Base-by-base conservation (phyloP, 139 green algal genomes). In the Chlamydomonas schloesseri region DNA sequence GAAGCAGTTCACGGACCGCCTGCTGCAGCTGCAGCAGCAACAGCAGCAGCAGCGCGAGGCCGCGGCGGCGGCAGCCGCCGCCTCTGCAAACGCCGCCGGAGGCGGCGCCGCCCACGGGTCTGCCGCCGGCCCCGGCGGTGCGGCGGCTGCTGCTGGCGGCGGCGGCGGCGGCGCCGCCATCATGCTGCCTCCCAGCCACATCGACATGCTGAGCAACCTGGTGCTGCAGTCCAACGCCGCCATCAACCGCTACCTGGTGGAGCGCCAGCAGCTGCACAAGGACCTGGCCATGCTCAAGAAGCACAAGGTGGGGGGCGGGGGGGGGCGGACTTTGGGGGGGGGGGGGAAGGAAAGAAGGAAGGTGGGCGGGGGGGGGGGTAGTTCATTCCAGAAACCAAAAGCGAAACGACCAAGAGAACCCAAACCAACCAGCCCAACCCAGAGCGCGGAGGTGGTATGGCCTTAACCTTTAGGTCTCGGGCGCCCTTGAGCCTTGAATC, bases 241-340 rank as follows among this genome's bases (percentile, higher is more conserved):
- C 50, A 86, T 86, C 64, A 86, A 86, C 50, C 67, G 80, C 31
- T 86, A 86, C 80, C 68, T 86, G 64, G 17, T 86, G 80, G 80
- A 86, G 33, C 28, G 80, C 50, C 80, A 86, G 68, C 80, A 86
- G 80, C 80, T 86, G 68, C 80, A 86, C 68, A 86, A 86, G 47
- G 80, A 86, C 31, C 67, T 86, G 67, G 80, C 80, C 24, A 55
- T 77, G 47, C 80, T 86, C 8, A 69, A 33, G 50, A 76, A 76
- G 58, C 80, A 86, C 53, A 86, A 86, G 80, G 80, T 77, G 47
- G 0, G 64, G 64, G 31, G 34, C 5, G 1, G 33, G 34, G 14
- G 34, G 36, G 31, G 17, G 42, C 20, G 14, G 50, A 31, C 23
- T 6, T 73, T 73, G 68, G 31, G 42, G 5, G 9, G 3, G 57